phyloP scores from a whole-genome alignment of 441 rosid genomes.

The Croton setiger region DNA sequence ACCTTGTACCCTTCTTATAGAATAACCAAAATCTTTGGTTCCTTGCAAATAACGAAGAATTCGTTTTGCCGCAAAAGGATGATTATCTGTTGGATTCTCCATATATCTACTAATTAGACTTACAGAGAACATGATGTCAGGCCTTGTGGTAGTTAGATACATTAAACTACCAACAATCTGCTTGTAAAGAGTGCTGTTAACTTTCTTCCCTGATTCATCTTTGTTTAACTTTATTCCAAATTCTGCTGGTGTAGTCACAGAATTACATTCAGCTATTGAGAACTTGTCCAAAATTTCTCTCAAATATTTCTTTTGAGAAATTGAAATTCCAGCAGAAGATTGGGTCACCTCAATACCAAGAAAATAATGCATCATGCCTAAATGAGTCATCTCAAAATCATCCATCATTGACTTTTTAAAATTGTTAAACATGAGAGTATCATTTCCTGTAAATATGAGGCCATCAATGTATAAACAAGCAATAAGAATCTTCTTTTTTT shows the following conservation, averaged over 20 bases:
- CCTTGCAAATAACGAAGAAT: not conserved
- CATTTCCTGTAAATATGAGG: not conserved
- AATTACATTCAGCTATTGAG: not conserved
- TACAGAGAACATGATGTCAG: too few relatives aligned
- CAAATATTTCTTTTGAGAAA: not conserved
- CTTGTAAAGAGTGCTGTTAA: not conserved
- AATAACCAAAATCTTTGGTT: not conserved
- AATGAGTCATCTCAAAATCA: not conserved
- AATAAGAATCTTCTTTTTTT: not conserved
- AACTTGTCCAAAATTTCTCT: not conserved
- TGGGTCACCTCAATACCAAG: not conserved
- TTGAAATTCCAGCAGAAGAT: not conserved
- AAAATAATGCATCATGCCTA: not conserved
- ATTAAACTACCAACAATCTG: too few relatives aligned
- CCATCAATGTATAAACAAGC: not conserved
- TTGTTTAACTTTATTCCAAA: not conserved
- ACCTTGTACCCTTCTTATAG: not conserved
- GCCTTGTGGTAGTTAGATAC: too few relatives aligned
- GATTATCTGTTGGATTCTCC: not conserved
- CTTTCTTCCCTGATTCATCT: not conserved
- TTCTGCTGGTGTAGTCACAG: not conserved
- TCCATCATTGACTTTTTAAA: not conserved
- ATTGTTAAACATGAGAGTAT: not conserved
- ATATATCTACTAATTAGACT: not conserved
- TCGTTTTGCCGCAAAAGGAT: not conserved